These are phyloP conservation scores for Aphanomyces cochlioides DNA, from an alignment of 352 stramenopile genomes.

Conservation along the genomic window DNA sequence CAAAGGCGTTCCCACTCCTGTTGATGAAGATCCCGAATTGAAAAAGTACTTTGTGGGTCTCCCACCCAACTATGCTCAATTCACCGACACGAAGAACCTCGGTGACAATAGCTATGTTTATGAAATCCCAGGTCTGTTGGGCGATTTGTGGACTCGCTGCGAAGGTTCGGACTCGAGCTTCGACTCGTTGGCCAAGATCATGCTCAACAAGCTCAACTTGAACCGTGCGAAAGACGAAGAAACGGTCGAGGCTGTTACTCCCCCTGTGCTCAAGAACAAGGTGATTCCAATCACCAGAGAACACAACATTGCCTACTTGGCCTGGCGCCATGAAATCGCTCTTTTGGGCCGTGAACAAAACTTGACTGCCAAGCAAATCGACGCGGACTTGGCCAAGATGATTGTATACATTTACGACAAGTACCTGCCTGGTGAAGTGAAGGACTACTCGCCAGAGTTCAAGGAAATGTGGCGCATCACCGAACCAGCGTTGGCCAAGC, in stretches of 20 bases:
- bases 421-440: background rate
- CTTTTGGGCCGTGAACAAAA: background rate
- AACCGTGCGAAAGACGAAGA: too few relatives aligned
- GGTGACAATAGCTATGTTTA: constrained; percentile 56
- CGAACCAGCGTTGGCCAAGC: background rate
- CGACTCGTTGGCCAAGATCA: background rate
- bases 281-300: background rate
- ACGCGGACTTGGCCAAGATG: constrained; percentile 3
- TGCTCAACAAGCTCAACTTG: background rate
- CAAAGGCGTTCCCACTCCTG: constrained; percentile 43
- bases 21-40: background rate
- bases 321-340: constrained; percentile 5
- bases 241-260: background rate
- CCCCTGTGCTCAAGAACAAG: background rate
- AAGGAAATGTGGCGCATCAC: constrained; percentile 16
- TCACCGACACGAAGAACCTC: constrained; percentile 47
- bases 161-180: constrained; percentile 26
- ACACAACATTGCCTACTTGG: background rate
- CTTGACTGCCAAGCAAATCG: background rate
- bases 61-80: constrained; percentile 36
- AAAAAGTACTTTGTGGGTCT: constrained; percentile 29
- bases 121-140: constrained; percentile 45
- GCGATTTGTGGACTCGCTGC: constrained; percentile 42
- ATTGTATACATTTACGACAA: constrained; percentile 10
- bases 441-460: constrained; percentile 18